Conservation (phyloP, 108 stramenopile species). For the Nannochloropsis oceanica region DNA sequence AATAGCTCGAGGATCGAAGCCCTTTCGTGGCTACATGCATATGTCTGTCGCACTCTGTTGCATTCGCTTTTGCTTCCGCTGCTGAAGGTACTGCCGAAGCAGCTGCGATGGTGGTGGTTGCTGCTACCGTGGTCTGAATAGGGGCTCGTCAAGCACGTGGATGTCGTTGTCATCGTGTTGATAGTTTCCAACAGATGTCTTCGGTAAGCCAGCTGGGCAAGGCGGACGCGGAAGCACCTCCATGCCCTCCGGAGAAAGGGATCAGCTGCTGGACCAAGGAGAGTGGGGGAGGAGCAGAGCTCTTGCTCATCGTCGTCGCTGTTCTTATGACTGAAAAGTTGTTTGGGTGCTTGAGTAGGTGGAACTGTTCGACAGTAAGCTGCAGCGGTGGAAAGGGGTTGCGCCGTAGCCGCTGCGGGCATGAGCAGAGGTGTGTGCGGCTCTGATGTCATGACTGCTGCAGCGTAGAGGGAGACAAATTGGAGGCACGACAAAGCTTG, state of each 20-base stretch:
- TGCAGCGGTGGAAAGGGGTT: too few species aligned
- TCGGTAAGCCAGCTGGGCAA: not conserved
- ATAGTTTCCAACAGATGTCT: not conserved
- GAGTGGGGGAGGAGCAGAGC: not conserved
- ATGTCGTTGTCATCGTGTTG: not conserved
- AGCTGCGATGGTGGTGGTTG: not conserved
- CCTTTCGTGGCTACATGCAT: too few species aligned
- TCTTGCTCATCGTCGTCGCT: not conserved
- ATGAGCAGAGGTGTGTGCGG: too few species aligned
- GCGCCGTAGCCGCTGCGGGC: too few species aligned
- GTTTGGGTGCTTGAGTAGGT: too few species aligned
- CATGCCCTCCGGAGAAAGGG: not conserved
- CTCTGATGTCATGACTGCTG: too few species aligned
- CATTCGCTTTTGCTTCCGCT: not conserved
- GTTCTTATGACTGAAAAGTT: not conserved
- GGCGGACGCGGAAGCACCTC: not conserved
- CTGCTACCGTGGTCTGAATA: not conserved
- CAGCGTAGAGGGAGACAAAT: too few species aligned
- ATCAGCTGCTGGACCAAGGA: not conserved
- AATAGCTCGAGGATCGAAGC: too few species aligned
- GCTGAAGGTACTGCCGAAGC: not conserved
- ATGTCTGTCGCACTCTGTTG: too few species aligned
- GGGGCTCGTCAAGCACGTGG: not conserved
- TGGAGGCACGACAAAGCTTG: too few species aligned
- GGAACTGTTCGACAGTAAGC: too few species aligned